These are phyloP conservation scores for Trichoderma sp. DNA, from an alignment of 2,329 filamentous ascomycete genomes.

Conservation along the genomic window DNA sequence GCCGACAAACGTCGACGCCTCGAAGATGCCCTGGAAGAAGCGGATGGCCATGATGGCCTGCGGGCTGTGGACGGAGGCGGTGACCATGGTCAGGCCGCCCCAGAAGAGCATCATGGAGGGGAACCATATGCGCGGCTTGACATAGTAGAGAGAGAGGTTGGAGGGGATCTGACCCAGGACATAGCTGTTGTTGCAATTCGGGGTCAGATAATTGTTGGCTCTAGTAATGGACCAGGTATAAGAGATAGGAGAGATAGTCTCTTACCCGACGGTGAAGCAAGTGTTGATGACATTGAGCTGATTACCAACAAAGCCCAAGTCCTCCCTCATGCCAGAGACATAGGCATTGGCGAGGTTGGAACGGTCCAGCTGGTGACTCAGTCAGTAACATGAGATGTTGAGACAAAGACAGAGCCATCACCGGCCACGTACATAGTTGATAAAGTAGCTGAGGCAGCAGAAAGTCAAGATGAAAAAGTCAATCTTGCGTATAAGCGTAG, in stretches of 20 bases:
- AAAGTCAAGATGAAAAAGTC: conserved; percentile 68
- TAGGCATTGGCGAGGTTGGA: conserved; percentile 45
- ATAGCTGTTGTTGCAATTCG: conserved; percentile 36
- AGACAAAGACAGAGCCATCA: no score
- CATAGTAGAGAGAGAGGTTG: conserved; percentile 63
- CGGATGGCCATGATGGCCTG: conserved; percentile 45
- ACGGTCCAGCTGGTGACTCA: conserved; percentile 40
- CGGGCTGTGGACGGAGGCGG: conserved; percentile 45
- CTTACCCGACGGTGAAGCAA: conserved; percentile 44
- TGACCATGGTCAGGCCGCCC: conserved; percentile 64
- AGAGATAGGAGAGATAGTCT: background rate
- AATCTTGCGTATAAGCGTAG: conserved; percentile 57
- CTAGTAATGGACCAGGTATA: no score
- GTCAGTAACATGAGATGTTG: background rate
- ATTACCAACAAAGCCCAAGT: conserved; percentile 50
- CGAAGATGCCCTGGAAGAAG: conserved; percentile 45
- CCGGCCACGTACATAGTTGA: conserved; percentile 52
- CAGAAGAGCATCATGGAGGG: conserved; percentile 65
- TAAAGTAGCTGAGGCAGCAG: conserved; percentile 61
- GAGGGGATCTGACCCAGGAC: conserved; percentile 62
- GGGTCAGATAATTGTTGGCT: no score
- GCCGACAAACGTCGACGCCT: conserved; percentile 46
- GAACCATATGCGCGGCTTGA: conserved; percentile 65
- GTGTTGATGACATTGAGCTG: conserved; percentile 45
- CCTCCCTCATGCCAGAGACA: conserved; percentile 52